A percentile compares a stretch with the other conserved stretches of the same genome.
phyloP scores from a whole-genome alignment of 768 basidiomycete genomes.

The Cyclocybe cylindracea region DNA sequence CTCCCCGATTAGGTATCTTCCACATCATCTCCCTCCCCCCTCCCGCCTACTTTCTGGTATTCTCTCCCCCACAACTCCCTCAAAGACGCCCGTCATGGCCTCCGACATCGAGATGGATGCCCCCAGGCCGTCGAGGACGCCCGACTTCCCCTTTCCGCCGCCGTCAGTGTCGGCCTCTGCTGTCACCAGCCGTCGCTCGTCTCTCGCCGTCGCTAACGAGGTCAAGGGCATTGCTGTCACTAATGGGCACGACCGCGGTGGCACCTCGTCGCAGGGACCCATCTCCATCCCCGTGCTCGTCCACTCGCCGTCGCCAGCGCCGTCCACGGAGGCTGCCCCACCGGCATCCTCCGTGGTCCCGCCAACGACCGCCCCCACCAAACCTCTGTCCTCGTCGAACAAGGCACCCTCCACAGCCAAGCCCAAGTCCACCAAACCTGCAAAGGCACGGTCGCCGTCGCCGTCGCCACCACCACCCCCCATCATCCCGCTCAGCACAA shows the following conservation, averaged over 20 bases:
- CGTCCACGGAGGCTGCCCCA: slow-evolving; percentile 12
- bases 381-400: slow-evolving; percentile 19
- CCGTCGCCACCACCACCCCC: slow-evolving; percentile 63
- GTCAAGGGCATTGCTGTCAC: slow-evolving; percentile 7
- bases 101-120: slow-evolving; percentile 29
- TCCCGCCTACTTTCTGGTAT: slow-evolving; percentile 7
- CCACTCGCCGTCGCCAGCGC: slow-evolving; percentile 27
- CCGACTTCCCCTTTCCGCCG: slow-evolving; percentile 6
- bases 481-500: slow-evolving; percentile 55
- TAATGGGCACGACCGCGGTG: slow-evolving; percentile 6
- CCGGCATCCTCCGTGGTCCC: slow-evolving; percentile 35
- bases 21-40: slow-evolving; percentile 20
- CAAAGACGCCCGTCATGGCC: slow-evolving; percentile 16
- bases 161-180: slow-evolving; percentile 11
- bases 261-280: slow-evolving; percentile 18
- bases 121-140: neutral
- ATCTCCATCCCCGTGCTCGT: slow-evolving; percentile 33
- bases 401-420: slow-evolving; percentile 24
- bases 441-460: slow-evolving; percentile 36
- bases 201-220: slow-evolving; percentile 19
- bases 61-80: neutral
- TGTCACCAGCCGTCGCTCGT: slow-evolving; percentile 17
- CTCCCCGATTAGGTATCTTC: slow-evolving; percentile 23
- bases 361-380: slow-evolving; percentile 28
- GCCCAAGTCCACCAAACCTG: slow-evolving; percentile 28